These are phyloP conservation scores for Aspergillus arachidicola DNA, from an alignment of 2,329 filamentous ascomycete genomes.

Conservation along the genomic window DNA sequence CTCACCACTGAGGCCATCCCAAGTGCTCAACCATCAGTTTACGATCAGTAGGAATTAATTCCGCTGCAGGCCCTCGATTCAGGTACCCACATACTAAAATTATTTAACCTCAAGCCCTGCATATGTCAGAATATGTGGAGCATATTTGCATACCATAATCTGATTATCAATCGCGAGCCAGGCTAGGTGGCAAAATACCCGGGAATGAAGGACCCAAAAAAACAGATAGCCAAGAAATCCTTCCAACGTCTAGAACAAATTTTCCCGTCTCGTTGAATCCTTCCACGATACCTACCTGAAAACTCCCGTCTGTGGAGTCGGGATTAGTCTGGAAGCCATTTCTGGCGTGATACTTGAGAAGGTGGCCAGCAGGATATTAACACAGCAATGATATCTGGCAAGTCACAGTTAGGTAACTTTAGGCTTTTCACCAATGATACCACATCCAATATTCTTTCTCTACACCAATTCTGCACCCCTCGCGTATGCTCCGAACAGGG, in stretches of 20 bases:
- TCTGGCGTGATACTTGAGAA: too few relatives aligned
- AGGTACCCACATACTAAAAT: background rate
- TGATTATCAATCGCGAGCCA: background rate
- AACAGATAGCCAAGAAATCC: background rate
- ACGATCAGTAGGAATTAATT: background rate
- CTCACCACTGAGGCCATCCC: background rate
- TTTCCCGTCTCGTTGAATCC: fast-evolving
- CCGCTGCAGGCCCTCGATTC: background rate
- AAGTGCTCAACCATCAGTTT: background rate
- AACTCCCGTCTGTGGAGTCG: too few relatives aligned
- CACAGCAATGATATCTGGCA: background rate
- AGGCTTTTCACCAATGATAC: background rate
- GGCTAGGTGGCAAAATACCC: background rate
- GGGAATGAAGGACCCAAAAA: background rate
- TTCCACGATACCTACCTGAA: too few relatives aligned
- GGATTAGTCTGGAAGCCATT: too few relatives aligned
- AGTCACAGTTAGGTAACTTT: too few relatives aligned
- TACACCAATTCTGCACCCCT: background rate
- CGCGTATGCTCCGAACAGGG: background rate
- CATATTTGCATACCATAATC: background rate
- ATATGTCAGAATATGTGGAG: background rate
- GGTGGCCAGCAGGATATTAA: background rate
- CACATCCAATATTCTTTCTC: background rate
- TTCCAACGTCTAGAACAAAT: background rate
- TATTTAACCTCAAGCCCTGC: too few relatives aligned